Percentiles rank a stretch among this genome's conserved stretches.
phyloP scores from a whole-genome alignment of 306 rosid genomes.

The Pyrus betulifolia region DNA sequence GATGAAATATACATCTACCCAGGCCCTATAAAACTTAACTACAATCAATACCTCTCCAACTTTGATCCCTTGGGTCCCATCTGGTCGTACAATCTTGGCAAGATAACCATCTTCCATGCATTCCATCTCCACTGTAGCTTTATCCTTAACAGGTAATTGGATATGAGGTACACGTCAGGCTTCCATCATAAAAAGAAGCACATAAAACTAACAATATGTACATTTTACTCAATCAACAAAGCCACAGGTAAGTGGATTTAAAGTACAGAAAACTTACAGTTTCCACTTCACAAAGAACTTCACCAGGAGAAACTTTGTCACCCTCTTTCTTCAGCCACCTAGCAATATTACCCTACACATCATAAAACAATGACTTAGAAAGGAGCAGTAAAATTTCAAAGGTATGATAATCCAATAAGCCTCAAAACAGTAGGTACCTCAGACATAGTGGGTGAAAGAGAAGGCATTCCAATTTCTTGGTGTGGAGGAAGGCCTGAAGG shows the following conservation, averaged over 20 bases:
- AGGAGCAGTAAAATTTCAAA: slow-evolving; percentile 12
- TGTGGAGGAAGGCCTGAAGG: slow-evolving; percentile 91
- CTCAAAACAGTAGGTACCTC: slow-evolving; percentile 52
- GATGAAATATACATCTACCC: neutral
- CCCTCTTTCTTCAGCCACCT: slow-evolving; percentile 99
- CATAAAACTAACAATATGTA: neutral
- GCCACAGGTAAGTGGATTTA: neutral
- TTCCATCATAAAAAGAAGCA: slow-evolving; percentile 10
- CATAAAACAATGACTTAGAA: slow-evolving; percentile 22
- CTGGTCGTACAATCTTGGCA: slow-evolving; percentile 72
- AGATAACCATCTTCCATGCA: slow-evolving; percentile 99
- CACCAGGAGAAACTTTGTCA: slow-evolving; percentile 84
- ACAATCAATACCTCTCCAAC: slow-evolving; percentile 81
- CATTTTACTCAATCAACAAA: neutral
- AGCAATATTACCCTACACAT: slow-evolving; percentile 89
- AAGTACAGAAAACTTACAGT: slow-evolving; percentile 55
- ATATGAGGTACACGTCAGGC: slow-evolving; percentile 13
- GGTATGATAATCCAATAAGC: slow-evolving; percentile 4
- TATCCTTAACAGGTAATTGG: slow-evolving; percentile 54
- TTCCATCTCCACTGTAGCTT: slow-evolving; percentile 99
- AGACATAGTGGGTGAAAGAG: slow-evolving; percentile 97
- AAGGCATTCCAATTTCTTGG: slow-evolving; percentile 98
- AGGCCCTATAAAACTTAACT: neutral
- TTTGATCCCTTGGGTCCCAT: slow-evolving; percentile 85
- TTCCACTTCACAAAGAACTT: slow-evolving; percentile 99